phyloP scores from a whole-genome alignment of 768 basidiomycete genomes.

The Sarcodon sp. region DNA sequence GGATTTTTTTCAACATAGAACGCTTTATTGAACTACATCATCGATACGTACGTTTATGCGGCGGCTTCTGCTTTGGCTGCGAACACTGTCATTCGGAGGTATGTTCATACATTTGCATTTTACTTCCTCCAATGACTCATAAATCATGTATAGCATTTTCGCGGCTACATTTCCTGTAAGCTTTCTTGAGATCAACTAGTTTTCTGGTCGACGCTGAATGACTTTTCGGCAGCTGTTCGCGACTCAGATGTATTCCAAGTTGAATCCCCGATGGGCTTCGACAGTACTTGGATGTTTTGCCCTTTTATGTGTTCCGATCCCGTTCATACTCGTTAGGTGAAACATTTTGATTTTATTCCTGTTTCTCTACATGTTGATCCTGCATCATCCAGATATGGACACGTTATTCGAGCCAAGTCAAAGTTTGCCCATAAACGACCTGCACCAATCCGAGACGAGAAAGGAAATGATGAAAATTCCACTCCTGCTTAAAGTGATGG shows the following conservation, averaged over 20 bases:
- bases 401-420: conserved; percentile 11
- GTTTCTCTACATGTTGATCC: neutral
- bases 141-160: conserved; percentile 6
- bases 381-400: conserved; percentile 9
- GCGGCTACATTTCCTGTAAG: conserved; percentile 17
- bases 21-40: conserved; percentile 46
- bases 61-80: conserved; percentile 48
- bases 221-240: conserved; percentile 24
- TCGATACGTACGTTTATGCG: conserved; percentile 46
- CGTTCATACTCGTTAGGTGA: conserved; percentile 10
- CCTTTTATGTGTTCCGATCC: conserved; percentile 35
- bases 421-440: conserved; percentile 11
- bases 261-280: conserved; percentile 48
- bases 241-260: conserved; percentile 35
- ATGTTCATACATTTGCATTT: conserved; percentile 28
- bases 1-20: conserved; percentile 19
- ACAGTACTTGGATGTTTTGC: conserved; percentile 43
- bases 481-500: too few relatives aligned
- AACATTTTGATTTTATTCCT: neutral
- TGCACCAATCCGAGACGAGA: neutral
- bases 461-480: too few relatives aligned
- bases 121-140: neutral
- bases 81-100: conserved; percentile 35
- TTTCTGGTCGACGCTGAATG: neutral
- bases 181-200: conserved; percentile 2